Base-by-base conservation (phyloP, 257 asterid species). In the Anisodus tanguticus region DNA sequence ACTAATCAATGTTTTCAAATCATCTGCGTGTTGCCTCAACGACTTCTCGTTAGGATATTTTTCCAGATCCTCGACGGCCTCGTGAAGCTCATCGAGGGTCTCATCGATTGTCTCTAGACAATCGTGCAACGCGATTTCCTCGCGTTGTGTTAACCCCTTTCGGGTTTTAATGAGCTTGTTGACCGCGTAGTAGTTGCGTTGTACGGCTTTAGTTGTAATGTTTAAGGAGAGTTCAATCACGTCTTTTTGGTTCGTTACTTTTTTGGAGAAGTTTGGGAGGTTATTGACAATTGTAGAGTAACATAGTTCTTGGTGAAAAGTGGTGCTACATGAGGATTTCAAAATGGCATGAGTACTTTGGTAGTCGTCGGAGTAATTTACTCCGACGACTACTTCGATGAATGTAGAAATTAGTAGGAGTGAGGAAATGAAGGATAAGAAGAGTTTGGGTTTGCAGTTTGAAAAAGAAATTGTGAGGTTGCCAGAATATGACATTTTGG, bases 291-390 rank as follows among this genome's bases (percentile, higher is more conserved):
- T 78, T 54, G 97, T 86, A 74, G 98, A 89, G 35, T 84, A 49
- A 89, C 98, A 94, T 79, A 94, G 87, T 0, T 92, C 95, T 0
- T 93, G 97, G 83, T 93, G 92, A 60, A 90, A 68, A 9, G 98
- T 92, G 89, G 82, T 85, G 85, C 92, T 89, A 84, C 98, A 94
- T 37, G 98, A 87, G 74, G 90, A 84, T 79, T 86, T 90, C 22
- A 94, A 89, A 39, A 94, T 90, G 13, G 80, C 86, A 11, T 87
- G 90, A 41, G 91, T 41, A 41, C 45, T 41, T 41, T 2, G 45
- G 45, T 41, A 41, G 45, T 41, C 84, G 35, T 71, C 45, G 45
- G 58, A 54, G 59, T 16, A 84, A 0, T 84, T 76, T 3, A 77
- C 82, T 60, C 86, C 87, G 41, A 53, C 39, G 0, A 45, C 88